Conservation (phyloP, 2,329 filamentous ascomycete species). For the Alternaria brassicae region DNA sequence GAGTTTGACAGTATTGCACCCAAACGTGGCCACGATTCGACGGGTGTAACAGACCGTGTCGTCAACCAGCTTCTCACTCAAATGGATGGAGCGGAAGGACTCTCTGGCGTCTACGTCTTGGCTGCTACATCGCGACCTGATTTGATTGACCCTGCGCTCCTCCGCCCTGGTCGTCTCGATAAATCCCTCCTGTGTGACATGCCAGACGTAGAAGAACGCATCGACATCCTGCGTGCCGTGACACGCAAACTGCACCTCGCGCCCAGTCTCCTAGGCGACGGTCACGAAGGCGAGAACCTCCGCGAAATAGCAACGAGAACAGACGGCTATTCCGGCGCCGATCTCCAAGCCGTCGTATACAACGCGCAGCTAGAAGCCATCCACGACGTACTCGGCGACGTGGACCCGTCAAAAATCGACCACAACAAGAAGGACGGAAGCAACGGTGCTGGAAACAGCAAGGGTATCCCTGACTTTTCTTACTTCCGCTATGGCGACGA, state of each 20-base stretch:
- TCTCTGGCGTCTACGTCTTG: conserved; percentile 94
- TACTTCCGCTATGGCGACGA: conserved; percentile 81
- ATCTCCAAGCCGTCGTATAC: conserved; percentile 92
- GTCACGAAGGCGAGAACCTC: conserved; percentile 53
- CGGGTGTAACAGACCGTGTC: conserved; percentile 96
- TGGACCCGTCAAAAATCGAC: conserved; percentile 45
- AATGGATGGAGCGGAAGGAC: conserved; percentile 97
- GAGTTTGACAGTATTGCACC: conserved; percentile 98
- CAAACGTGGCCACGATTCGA: conserved; percentile 95
- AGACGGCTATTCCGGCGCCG: conserved; percentile 90
- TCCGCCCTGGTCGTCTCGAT: conserved; percentile 90
- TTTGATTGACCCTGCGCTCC: conserved; percentile 89
- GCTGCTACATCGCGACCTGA: conserved; percentile 94
- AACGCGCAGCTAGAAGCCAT: conserved; percentile 98
- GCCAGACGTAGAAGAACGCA: conserved; percentile 77
- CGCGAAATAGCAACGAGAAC: conserved; percentile 79
- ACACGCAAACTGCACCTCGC: conserved; percentile 79
- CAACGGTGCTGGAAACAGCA: conserved; percentile 22
- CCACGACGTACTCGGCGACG: conserved; percentile 81
- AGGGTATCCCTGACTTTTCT: conserved; percentile 45
- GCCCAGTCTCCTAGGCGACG: conserved; percentile 64
- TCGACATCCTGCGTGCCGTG: conserved; percentile 89
- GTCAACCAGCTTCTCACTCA: conserved; percentile 98
- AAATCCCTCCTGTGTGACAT: conserved; percentile 94
- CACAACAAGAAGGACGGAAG: conserved; percentile 34